Percentiles rank a stretch among this genome's conserved stretches.
phyloP scores from a whole-genome alignment of 495 filamentous ascomycete species.

The Penicillium atrosanguineum region DNA sequence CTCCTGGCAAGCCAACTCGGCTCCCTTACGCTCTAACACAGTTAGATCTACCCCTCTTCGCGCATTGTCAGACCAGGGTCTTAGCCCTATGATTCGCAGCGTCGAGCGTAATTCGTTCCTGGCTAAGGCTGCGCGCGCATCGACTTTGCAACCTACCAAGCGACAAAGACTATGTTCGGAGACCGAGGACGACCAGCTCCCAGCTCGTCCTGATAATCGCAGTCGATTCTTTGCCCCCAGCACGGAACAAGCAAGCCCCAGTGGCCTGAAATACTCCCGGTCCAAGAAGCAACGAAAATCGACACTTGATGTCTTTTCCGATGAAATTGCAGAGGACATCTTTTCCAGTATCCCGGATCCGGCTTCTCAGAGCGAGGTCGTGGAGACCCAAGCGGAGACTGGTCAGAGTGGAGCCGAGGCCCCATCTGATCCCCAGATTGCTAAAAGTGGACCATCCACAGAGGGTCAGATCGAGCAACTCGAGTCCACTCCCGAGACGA shows the following conservation, averaged over 20 bases:
- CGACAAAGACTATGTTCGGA: conserved; percentile 61
- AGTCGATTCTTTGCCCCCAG: conserved; percentile 59
- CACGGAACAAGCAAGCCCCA: conserved; percentile 48
- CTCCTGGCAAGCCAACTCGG: conserved; percentile 52
- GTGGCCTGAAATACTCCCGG: conserved; percentile 41
- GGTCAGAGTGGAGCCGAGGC: neutral
- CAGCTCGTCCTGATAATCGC: conserved; percentile 33
- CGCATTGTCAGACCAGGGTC: conserved; percentile 34
- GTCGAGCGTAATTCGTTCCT: conserved; percentile 47
- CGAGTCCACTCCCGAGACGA: conserved; percentile 9
- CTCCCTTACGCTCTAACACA: conserved; percentile 29
- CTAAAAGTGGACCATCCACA: neutral
- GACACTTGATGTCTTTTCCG: conserved; percentile 60
- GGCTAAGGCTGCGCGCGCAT: conserved; percentile 39
- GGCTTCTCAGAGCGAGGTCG: conserved; percentile 1
- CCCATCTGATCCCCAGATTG: neutral
- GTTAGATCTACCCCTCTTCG: conserved; percentile 39
- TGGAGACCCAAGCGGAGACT: conserved; percentile 8
- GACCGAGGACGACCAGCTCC: conserved; percentile 40
- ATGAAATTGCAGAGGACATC: conserved; percentile 63
- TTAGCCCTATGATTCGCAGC: conserved; percentile 40
- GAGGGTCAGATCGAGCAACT: neutral
- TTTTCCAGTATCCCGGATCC: conserved; percentile 53
- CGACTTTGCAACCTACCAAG: conserved; percentile 54
- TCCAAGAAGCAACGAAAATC: conserved; percentile 49